phyloP scores from a whole-genome alignment of 768 basidiomycete species.

The Russula olivacea region DNA sequence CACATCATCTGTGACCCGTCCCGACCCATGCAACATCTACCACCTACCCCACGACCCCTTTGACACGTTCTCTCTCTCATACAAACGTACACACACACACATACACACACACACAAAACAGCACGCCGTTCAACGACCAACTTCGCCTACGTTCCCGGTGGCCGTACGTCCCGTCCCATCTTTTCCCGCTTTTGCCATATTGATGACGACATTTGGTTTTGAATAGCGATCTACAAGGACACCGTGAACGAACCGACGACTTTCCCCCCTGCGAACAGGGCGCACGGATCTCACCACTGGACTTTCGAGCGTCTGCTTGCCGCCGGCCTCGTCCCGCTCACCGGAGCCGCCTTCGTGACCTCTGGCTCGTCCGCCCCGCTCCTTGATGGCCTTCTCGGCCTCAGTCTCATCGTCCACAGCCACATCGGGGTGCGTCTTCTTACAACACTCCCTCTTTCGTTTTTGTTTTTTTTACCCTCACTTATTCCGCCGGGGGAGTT shows the following conservation, averaged over 20 bases:
- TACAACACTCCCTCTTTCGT: no score
- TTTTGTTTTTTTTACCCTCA: not conserved
- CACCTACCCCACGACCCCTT: not conserved
- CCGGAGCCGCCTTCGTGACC: conserved; percentile 78
- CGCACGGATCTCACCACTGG: conserved; percentile 88
- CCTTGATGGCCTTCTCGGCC: conserved; percentile 82
- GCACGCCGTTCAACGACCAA: conserved; percentile 17
- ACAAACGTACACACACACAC: conserved; percentile 23
- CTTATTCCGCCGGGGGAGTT: not conserved
- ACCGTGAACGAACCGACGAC: conserved; percentile 92
- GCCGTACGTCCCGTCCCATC: conserved; percentile 46
- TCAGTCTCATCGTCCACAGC: conserved; percentile 87
- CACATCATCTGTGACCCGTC: not conserved
- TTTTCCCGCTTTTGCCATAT: not conserved
- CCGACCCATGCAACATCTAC: no score
- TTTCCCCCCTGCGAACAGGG: conserved; percentile 75
- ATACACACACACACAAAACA: not conserved
- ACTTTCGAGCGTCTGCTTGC: conserved; percentile 91
- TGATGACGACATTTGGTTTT: not conserved
- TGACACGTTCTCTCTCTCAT: not conserved
- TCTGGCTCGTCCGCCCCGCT: conserved; percentile 73
- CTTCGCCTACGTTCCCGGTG: conserved; percentile 56
- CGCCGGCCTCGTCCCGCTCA: conserved; percentile 82
- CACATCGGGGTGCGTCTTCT: conserved; percentile 77
- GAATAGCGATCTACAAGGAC: conserved; percentile 75